These are phyloP conservation scores for Postia placenta DNA, from an alignment of 768 basidiomycete genomes.

Conservation along the genomic window DNA sequence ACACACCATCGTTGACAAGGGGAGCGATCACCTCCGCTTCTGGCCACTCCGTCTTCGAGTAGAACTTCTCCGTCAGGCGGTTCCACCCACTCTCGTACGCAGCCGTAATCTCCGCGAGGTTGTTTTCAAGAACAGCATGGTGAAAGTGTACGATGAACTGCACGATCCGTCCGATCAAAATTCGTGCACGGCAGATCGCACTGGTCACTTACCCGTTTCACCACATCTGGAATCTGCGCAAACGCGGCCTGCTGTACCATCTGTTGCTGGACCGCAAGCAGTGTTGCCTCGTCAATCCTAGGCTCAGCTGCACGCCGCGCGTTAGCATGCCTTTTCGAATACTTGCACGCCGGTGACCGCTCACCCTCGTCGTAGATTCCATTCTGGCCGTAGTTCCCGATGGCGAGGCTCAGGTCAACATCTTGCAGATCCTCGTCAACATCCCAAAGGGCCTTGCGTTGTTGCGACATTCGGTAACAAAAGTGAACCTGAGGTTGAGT, in stretches of 20 bases:
- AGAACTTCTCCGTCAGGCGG: slow-evolving; percentile 93
- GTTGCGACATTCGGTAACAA: not conserved
- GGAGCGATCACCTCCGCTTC: slow-evolving; percentile 95
- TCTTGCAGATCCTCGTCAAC: slow-evolving; percentile 69
- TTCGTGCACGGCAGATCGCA: slow-evolving; percentile 1
- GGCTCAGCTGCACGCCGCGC: slow-evolving; percentile 36
- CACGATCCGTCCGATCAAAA: slow-evolving; percentile 8
- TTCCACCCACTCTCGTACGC: slow-evolving; percentile 99
- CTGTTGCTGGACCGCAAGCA: slow-evolving; percentile 74
- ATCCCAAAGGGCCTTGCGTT: slow-evolving; percentile 67
- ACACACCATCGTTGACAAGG: slow-evolving; percentile 84
- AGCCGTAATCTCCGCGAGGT: slow-evolving; percentile 82
- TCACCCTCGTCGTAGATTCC: slow-evolving; percentile 64
- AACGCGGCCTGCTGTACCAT: slow-evolving; percentile 81
- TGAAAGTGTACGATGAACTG: slow-evolving; percentile 96
- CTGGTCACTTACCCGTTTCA: slow-evolving; percentile 63
- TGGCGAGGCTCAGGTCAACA: slow-evolving; percentile 62
- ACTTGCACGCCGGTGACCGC: not conserved
- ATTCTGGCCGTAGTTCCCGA: slow-evolving; percentile 64
- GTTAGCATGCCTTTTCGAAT: slow-evolving; percentile 4
- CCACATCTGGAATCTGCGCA: slow-evolving; percentile 79
- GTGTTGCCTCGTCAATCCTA: slow-evolving; percentile 64
- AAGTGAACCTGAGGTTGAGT: not conserved
- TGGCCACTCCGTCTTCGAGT: slow-evolving; percentile 92
- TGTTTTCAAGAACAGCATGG: slow-evolving; percentile 87